phyloP scores from a whole-genome alignment of 2,329 filamentous ascomycete genomes.

The Ophiostoma perfectum region DNA sequence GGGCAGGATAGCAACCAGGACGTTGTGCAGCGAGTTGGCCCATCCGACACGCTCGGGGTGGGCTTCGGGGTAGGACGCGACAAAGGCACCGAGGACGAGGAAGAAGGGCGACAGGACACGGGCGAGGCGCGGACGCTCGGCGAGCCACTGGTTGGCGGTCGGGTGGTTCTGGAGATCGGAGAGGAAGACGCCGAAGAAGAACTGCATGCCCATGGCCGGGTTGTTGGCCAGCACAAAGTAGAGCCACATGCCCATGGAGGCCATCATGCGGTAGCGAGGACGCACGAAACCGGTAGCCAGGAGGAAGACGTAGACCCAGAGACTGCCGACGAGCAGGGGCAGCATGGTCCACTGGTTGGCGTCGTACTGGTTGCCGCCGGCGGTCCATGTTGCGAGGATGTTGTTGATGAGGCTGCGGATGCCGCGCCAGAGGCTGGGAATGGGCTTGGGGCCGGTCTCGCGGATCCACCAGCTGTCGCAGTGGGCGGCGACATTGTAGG shows the following conservation, averaged over 20 bases:
- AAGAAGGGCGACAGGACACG: conserved; percentile 45
- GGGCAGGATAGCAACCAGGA: conserved; percentile 43
- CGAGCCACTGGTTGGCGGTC: conserved; percentile 44
- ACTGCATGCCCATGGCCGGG: conserved; percentile 48
- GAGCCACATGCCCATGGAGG: conserved; percentile 43
- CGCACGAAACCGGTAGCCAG: conserved; percentile 47
- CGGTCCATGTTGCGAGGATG: conserved; percentile 48
- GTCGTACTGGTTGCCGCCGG: conserved; percentile 48
- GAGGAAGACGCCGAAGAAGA: conserved; percentile 58
- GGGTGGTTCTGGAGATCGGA: conserved; percentile 53
- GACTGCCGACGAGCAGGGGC: conserved; percentile 50
- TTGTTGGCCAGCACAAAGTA: conserved; percentile 43
- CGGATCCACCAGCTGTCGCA: conserved; percentile 57
- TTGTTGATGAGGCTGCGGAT: conserved; percentile 42
- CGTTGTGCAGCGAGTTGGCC: conserved; percentile 43
- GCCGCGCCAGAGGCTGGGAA: conserved; percentile 38
- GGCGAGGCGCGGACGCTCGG: conserved; percentile 40
- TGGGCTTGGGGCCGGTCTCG: conserved; percentile 42
- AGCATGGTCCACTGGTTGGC: conserved; percentile 55
- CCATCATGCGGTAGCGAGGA: conserved; percentile 45
- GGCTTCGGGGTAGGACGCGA: conserved; percentile 57
- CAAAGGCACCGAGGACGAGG: conserved; percentile 48
- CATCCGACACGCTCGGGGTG: conserved; percentile 49
- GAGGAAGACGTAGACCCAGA: conserved; percentile 51
- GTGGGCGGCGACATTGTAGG: conserved; percentile 50